Conservation (phyloP, 2,329 filamentous ascomycete genomes). For the Aspergillus sp. region DNA sequence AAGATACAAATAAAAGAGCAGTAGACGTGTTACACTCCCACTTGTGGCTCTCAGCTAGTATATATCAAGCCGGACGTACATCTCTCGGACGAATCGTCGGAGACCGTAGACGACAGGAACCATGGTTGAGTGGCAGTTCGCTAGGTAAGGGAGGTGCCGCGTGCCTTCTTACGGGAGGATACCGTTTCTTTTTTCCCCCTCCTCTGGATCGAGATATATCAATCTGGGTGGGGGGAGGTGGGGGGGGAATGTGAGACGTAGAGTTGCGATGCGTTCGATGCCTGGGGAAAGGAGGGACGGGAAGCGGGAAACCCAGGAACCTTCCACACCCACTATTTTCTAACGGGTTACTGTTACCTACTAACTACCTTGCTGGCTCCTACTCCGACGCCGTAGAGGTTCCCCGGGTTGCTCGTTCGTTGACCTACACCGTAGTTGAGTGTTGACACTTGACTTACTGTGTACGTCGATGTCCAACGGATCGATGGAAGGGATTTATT, state of each 20-base stretch:
- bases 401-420: no score
- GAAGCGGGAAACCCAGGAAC: background rate
- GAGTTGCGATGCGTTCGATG: background rate
- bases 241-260: background rate
- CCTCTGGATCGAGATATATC: background rate
- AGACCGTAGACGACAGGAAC: no score
- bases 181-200: background rate
- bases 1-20: background rate
- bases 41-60: slow-evolving; percentile 5
- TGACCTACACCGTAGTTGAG: no score
- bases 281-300: background rate
- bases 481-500: background rate
- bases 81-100: background rate
- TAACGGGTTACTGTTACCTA: no score
- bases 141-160: no score
- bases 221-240: background rate
- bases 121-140: no score
- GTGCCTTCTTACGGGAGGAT: no score
- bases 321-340: background rate
- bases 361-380: no score
- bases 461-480: no score
- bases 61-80: background rate
- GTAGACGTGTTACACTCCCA: slow-evolving; percentile 14
- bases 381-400: no score
- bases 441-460: no score